phyloP scores from a whole-genome alignment of 2,329 filamentous ascomycete species.

The Botryotinia narcissicola region DNA sequence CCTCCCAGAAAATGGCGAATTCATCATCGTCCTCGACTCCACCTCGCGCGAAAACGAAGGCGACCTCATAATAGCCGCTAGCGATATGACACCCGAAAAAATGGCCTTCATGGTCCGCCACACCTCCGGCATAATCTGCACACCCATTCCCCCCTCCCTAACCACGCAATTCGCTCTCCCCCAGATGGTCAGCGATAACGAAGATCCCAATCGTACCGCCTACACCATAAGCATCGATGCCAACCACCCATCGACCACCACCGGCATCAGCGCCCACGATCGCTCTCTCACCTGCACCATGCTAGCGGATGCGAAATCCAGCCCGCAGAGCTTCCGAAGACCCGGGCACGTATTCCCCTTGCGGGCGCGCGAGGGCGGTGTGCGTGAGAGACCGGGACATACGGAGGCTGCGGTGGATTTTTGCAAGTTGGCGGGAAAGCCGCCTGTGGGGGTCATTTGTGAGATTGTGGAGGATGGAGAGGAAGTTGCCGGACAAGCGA shows the following conservation, averaged over 20 bases:
- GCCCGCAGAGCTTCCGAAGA: conserved; percentile 62
- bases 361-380: conserved; percentile 73
- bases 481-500: conserved; percentile 64
- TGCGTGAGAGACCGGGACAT: conserved; percentile 76
- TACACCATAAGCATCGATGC: conserved; percentile 91
- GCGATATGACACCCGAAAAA: conserved; percentile 79
- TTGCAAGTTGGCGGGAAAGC: conserved; percentile 78
- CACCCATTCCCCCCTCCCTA: conserved; percentile 69
- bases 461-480: conserved; percentile 87
- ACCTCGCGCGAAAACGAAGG: conserved; percentile 95
- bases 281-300: conserved; percentile 76
- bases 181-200: conserved; percentile 74
- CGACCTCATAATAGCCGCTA: conserved; percentile 91
- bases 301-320: conserved; percentile 64
- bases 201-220: conserved; percentile 87
- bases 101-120: conserved; percentile 96
- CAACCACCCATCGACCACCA: conserved; percentile 68
- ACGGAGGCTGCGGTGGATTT: conserved; percentile 94
- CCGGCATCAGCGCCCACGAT: conserved; percentile 88
- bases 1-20: conserved; percentile 69
- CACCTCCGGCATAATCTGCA: conserved; percentile 88
- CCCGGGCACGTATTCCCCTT: conserved; percentile 92
- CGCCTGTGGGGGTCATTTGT: conserved; percentile 76
- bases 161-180: conserved; percentile 73
- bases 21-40: conserved; percentile 93